Evolutionary conservation across 2,329 filamentous ascomycete species (phyloP), one percentile per base, ranked within the genome.

Genomic region (Penicillium sp.): DNA sequence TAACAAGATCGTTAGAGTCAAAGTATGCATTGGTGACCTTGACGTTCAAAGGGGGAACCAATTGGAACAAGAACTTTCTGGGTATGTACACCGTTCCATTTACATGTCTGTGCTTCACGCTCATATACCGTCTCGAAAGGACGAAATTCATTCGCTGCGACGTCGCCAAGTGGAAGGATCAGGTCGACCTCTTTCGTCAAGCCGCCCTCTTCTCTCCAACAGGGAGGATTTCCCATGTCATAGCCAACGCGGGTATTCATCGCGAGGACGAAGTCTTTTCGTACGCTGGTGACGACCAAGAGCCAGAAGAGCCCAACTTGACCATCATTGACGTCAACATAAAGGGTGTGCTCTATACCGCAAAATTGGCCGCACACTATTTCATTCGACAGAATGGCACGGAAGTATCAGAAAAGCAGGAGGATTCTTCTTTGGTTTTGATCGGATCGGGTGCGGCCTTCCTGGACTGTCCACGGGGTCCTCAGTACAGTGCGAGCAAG

Each of bases 241-340:
- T 68, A 8, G 65, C 66, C 8, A 68, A 68, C 48, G 65, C 65
- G 3, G 66, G 66, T 1, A 62, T 67, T 22, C 51, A 59, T 40
- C 61, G 56, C 6, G 35, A 51, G 6, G 66, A 69, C 50, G 56
- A 61, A 17, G 54, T 69, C 34, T 66, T 62, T 50, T 46, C 47
- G 1, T 60, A 53, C 38, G 39, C 54, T 22, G 51, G 59, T 51
- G 57, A 58, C 15, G 54, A 54, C 10, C 33, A 53, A 37, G 51
- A 47, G 24, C 64, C 31, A 17, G 31, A n/a, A n/a, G 31, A 33
- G 31, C 31, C 31, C 15, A 3, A 33, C 17, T n/a, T 33, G 15
- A 33, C 15, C 7, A 2, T 33, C 31, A 33, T 33, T 8, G 15
- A 33, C 15, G 31, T 33, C 15, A 33, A 33, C 15, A 33, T 33